These are phyloP conservation scores for Solanum gandarillasii DNA, from an alignment of 257 asterid species.

Conservation along the genomic window DNA sequence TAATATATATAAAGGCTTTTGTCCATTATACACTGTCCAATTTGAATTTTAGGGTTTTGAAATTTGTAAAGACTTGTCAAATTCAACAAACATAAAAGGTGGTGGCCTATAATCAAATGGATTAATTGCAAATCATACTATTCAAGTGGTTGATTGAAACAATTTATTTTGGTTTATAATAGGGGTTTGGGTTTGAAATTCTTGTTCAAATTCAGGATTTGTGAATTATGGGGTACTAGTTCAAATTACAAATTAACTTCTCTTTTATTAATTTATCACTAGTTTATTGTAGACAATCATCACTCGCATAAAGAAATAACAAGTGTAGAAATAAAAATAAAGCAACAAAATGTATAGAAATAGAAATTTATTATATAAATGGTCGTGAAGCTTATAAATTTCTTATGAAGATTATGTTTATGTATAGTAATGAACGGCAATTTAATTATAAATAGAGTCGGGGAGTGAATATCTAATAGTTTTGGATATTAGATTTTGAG, in stretches of 20 bases:
- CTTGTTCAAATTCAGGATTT: neutral
- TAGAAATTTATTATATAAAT: too few relatives aligned
- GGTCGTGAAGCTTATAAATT: neutral
- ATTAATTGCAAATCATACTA: neutral
- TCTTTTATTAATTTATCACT: neutral
- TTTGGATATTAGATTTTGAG: neutral
- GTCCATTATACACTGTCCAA: too few relatives aligned
- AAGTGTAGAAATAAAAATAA: neutral
- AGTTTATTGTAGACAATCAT: too few relatives aligned
- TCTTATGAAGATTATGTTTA: too few relatives aligned
- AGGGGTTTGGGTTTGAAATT: too few relatives aligned
- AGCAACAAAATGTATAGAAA: too few relatives aligned
- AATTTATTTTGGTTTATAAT: too few relatives aligned
- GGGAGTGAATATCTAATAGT: neutral
- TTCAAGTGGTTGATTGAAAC: neutral
- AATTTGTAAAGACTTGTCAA: too few relatives aligned
- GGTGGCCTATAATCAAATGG: too few relatives aligned
- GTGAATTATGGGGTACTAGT: neutral
- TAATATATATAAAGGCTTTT: too few relatives aligned
- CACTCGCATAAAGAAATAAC: neutral
- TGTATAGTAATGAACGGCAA: neutral
- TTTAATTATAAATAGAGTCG: too few relatives aligned
- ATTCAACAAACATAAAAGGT: too few relatives aligned
- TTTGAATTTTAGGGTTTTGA: neutral
- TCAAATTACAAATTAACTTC: neutral